These are phyloP conservation scores for Suillus clintonianus DNA, from an alignment of 768 basidiomycete genomes.

Conservation along the genomic window DNA sequence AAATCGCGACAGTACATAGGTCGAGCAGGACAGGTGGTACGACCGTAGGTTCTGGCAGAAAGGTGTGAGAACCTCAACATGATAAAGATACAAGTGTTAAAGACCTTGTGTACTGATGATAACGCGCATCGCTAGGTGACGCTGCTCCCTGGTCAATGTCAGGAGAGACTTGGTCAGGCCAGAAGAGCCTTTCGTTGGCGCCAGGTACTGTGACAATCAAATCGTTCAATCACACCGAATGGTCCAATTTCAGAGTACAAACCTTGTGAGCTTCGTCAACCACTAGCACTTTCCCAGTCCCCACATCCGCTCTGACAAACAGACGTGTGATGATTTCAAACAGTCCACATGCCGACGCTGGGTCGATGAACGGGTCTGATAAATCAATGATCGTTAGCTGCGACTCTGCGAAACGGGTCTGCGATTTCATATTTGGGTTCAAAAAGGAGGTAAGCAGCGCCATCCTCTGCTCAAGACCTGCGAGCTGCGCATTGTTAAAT, in stretches of 20 bases:
- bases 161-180: constrained; percentile 62
- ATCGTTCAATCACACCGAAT: constrained; percentile 2
- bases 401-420: constrained; percentile 51
- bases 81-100: constrained; percentile 1
- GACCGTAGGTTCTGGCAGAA: constrained; percentile 63
- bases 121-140: constrained; percentile 71
- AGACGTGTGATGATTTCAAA: constrained; percentile 70
- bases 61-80: not conserved
- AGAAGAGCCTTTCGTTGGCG: constrained; percentile 42
- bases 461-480: constrained; percentile 64
- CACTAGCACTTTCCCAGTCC: constrained; percentile 66
- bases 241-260: not conserved
- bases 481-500: constrained; percentile 58
- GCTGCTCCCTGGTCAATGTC: constrained; percentile 64
- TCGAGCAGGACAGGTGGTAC: constrained; percentile 69
- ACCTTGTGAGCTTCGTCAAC: constrained; percentile 82
- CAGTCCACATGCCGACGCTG: constrained; percentile 63
- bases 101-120: constrained; percentile 75
- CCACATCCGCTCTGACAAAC: constrained; percentile 61
- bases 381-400: constrained; percentile 70
- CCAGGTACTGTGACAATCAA: constrained; percentile 53
- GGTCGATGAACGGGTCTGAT: constrained; percentile 74
- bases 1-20: constrained; percentile 62
- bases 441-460: constrained; percentile 61
- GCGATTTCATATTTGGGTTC: constrained; percentile 38